Percentiles rank a stretch among this genome's conserved stretches.
Evolutionary conservation across 495 filamentous ascomycete genomes (phyloP).

Genomic region (Pyrenula aspistea): DNA sequence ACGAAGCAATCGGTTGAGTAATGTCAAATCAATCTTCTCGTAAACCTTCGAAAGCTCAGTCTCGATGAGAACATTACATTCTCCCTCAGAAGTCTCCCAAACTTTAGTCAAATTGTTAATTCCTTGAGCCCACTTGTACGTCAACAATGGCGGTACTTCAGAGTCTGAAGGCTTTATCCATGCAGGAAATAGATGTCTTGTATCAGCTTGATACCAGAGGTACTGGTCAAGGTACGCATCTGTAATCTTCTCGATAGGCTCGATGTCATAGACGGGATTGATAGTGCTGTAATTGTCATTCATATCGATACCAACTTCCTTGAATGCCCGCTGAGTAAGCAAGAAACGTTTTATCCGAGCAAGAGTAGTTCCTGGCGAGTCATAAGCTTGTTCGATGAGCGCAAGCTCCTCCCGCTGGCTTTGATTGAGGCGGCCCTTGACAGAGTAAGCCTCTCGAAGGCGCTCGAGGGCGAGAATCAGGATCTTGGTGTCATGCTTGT

Average conservation of each 20-base stretch:
- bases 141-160: constrained; percentile 91
- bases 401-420: constrained; percentile 96
- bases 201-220: constrained; percentile 98
- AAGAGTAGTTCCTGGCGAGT: constrained; percentile 91
- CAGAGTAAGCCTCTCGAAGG: constrained; percentile 90
- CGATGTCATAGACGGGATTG: constrained; percentile 98
- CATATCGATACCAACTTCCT: constrained; percentile 99
- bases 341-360: constrained; percentile 97
- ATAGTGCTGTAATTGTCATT: constrained; percentile 99
- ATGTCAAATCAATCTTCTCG: constrained; percentile 96
- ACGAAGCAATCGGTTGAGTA: constrained; percentile 84
- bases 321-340: constrained; percentile 93
- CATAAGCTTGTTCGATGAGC: constrained; percentile 96
- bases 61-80: constrained; percentile 99
- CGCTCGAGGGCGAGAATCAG: constrained; percentile 92
- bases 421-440: constrained; percentile 94
- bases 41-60: constrained; percentile 98
- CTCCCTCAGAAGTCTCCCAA: constrained; percentile 89
- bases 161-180: constrained; percentile 99
- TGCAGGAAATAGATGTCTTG: constrained; percentile 92
- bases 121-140: constrained; percentile 98
- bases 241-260: constrained; percentile 99
- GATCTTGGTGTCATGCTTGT: constrained; percentile 99
- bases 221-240: constrained; percentile 99
- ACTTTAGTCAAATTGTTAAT: constrained; percentile 99